Conservation (phyloP, 176 grass and related monocot genomes). For the Stipa capillata region DNA sequence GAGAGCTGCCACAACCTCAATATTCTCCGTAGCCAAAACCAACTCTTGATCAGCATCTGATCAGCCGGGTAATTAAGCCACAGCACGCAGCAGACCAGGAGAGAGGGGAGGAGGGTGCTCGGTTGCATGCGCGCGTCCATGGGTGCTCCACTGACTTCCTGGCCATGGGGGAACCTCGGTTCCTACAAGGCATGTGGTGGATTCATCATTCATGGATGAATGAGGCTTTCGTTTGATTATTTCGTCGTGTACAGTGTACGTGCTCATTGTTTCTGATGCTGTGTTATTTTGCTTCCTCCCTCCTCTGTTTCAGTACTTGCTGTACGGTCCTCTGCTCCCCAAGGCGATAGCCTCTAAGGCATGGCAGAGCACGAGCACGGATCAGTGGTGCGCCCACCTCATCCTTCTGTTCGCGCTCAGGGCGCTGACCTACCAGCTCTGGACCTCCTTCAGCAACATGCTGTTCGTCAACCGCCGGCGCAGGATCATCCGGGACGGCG, state of each 20-base stretch:
- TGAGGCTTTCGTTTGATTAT: neutral
- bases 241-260: too few relatives aligned
- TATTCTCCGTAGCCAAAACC: too few relatives aligned
- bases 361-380: slow-evolving; percentile 48
- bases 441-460: slow-evolving; percentile 76
- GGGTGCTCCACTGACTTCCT: slow-evolving; percentile 40
- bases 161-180: slow-evolving; percentile 65
- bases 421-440: slow-evolving; percentile 35
- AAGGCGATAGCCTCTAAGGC: slow-evolving; percentile 43
- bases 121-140: neutral
- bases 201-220: neutral
- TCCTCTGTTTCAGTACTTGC: slow-evolving; percentile 37
- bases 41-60: neutral
- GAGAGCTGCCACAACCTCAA: neutral
- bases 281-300: neutral
- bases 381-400: slow-evolving; percentile 66
- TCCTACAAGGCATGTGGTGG: slow-evolving; percentile 40
- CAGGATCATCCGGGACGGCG: slow-evolving; percentile 49
- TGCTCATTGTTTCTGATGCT: neutral
- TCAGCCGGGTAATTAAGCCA: neutral
- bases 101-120: neutral
- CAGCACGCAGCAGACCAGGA: neutral
- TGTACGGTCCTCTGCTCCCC: slow-evolving; percentile 62
- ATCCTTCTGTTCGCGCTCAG: slow-evolving; percentile 51
- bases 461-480: slow-evolving; percentile 60